These are phyloP conservation scores for Paecilomyces niveus DNA, from an alignment of 2,329 filamentous ascomycete genomes.

Conservation along the genomic window DNA sequence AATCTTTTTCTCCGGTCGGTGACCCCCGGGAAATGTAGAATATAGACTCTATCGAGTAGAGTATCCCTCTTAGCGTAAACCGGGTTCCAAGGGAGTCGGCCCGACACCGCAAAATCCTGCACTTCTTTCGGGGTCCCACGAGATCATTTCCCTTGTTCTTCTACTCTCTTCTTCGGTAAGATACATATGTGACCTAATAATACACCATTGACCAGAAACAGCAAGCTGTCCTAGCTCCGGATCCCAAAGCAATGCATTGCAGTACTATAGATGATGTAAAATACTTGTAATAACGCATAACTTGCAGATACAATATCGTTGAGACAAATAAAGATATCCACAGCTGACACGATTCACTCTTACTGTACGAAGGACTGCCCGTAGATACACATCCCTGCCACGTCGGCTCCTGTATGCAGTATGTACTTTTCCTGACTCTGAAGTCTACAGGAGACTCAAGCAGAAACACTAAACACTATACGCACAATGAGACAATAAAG, in stretches of 20 bases:
- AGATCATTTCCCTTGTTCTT: not conserved
- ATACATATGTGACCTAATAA: no score
- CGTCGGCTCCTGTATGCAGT: not conserved
- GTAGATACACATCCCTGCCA: not conserved
- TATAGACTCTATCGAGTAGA: not conserved
- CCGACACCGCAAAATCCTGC: not conserved
- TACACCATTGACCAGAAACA: no score
- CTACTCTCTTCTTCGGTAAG: no score
- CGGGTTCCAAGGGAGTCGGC: not conserved
- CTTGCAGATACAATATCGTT: no score
- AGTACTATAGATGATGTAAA: not conserved
- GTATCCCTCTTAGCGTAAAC: not conserved
- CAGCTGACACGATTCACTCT: not conserved
- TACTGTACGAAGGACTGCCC: no score
- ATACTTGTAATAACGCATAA: not conserved
- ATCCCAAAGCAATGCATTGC: not conserved
- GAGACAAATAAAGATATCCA: not conserved
- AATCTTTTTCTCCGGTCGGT: not conserved
- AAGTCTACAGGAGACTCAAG: no score
- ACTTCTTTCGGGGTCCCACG: not conserved
- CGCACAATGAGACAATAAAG: no score
- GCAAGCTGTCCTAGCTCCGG: not conserved
- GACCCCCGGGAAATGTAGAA: not conserved
- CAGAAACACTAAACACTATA: no score
- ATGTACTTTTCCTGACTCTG: not conserved